phyloP scores from a whole-genome alignment of 257 asterid species.

The Plantago elongata region DNA sequence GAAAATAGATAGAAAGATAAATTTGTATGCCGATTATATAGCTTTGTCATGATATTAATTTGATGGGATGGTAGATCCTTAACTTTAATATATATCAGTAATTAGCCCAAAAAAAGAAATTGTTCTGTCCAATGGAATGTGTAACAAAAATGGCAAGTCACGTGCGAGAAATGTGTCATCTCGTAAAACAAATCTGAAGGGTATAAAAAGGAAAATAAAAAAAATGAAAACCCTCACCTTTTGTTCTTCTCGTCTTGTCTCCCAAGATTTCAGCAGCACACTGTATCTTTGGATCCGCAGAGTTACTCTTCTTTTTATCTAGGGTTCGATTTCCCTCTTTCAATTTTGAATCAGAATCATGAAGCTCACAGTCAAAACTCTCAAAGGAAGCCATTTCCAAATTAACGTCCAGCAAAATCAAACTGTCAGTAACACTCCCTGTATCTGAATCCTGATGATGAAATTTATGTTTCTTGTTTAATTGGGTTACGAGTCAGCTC shows the following conservation, averaged over 20 bases:
- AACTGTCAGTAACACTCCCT: conserved; percentile 43
- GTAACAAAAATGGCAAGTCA: neutral
- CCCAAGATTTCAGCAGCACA: conserved; percentile 3
- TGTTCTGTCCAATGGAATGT: neutral
- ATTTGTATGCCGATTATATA: too few relatives aligned
- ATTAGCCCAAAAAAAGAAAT: too few relatives aligned
- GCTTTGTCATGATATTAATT: too few relatives aligned
- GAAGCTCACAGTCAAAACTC: conserved; percentile 96
- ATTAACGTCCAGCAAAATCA: conserved; percentile 73
- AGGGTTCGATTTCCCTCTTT: neutral
- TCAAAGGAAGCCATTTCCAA: conserved; percentile 87
- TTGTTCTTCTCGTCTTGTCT: neutral
- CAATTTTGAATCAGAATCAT: conserved; percentile 2
- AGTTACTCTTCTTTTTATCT: neutral
- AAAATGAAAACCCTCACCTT: too few relatives aligned
- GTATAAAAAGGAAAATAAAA: neutral
- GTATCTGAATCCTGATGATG: too few relatives aligned
- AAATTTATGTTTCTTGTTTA: neutral
- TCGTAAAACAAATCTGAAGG: neutral
- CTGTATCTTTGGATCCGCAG: conserved; percentile 1
- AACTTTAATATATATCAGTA: too few relatives aligned
- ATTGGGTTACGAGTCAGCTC: neutral
- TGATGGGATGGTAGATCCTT: too few relatives aligned
- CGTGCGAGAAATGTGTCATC: neutral
- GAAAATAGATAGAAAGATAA: too few relatives aligned